These are phyloP conservation scores for Xenosphaeropsis pyriputrescens DNA, from an alignment of 2,329 filamentous ascomycete species.

Conservation along the genomic window DNA sequence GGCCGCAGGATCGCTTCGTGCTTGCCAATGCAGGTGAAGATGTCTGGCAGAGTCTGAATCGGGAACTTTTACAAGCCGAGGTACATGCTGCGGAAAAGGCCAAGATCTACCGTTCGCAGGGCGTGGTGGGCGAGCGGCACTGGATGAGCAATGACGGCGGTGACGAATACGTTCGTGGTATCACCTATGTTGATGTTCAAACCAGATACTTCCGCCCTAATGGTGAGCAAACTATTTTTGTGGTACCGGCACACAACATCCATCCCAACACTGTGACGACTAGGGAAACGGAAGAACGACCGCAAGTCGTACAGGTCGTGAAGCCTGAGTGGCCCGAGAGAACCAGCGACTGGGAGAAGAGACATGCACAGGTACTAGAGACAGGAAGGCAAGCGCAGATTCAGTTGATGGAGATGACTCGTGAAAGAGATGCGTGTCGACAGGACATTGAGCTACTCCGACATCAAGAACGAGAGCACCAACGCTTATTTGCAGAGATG, in stretches of 20 bases:
- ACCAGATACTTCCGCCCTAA: slow-evolving; percentile 38
- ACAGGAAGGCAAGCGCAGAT: too few species aligned
- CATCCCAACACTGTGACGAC: slow-evolving; percentile 30
- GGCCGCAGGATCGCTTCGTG: slow-evolving; percentile 39
- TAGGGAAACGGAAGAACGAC: slow-evolving; percentile 26
- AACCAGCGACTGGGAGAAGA: too few species aligned
- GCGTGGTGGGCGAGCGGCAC: slow-evolving; percentile 26
- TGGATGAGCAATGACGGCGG: slow-evolving; percentile 16
- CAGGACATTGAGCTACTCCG: too few species aligned
- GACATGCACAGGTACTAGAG: too few species aligned
- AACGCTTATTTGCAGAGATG: too few species aligned
- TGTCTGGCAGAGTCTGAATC: slow-evolving; percentile 29
- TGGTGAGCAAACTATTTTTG: slow-evolving; percentile 31
- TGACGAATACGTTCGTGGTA: slow-evolving; percentile 21
- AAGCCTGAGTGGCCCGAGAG: too few species aligned
- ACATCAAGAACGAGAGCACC: too few species aligned
- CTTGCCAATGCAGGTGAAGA: slow-evolving; percentile 39
- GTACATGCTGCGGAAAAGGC: slow-evolving; percentile 21
- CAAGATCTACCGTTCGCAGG: slow-evolving; percentile 18
- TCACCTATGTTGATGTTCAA: slow-evolving; percentile 31
- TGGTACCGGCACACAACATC: slow-evolving; percentile 32
- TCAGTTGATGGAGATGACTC: too few species aligned
- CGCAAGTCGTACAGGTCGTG: slow-evolving; percentile 18
- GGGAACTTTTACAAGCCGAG: slow-evolving; percentile 30
- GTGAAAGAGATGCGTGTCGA: too few species aligned